Conservation (phyloP, 225 moss, liverwort and hornwort species). For the Pleurozium schreberi region DNA sequence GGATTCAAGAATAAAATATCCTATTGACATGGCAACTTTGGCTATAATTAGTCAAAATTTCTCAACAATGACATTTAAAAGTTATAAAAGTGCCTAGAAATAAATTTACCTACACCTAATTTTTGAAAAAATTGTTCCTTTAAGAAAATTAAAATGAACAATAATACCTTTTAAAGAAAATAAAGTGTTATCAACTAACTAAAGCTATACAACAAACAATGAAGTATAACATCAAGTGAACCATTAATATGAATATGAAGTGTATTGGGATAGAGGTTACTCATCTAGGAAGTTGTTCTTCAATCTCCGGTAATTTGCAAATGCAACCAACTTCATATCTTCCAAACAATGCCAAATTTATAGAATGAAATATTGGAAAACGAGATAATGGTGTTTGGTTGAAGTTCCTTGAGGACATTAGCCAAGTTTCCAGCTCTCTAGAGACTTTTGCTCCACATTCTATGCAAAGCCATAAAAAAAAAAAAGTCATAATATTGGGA, state of each 20-base stretch:
- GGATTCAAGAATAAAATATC: neutral
- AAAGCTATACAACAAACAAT: too few relatives aligned
- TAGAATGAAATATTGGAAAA: neutral
- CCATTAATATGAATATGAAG: neutral
- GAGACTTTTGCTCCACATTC: neutral
- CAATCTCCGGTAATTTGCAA: neutral
- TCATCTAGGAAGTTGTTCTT: neutral
- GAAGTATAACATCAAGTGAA: neutral
- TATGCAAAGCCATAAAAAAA: fast-evolving
- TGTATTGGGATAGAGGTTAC: neutral
- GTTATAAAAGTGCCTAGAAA: too few relatives aligned
- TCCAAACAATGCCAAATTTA: neutral
- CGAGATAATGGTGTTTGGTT: neutral
- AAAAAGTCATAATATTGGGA: too few relatives aligned
- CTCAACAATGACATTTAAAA: neutral
- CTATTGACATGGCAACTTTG: neutral
- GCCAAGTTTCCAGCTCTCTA: neutral
- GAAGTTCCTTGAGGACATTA: neutral
- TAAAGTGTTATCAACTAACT: neutral
- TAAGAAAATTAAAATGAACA: neutral
- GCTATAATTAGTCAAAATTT: neutral
- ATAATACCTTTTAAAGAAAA: neutral
- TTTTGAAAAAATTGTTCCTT: neutral
- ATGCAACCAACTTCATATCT: neutral
- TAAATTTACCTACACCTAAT: neutral